Evolutionary conservation across 805 yeast species (phyloP).

Genomic region (Wickerhamomyces bisporus): DNA sequence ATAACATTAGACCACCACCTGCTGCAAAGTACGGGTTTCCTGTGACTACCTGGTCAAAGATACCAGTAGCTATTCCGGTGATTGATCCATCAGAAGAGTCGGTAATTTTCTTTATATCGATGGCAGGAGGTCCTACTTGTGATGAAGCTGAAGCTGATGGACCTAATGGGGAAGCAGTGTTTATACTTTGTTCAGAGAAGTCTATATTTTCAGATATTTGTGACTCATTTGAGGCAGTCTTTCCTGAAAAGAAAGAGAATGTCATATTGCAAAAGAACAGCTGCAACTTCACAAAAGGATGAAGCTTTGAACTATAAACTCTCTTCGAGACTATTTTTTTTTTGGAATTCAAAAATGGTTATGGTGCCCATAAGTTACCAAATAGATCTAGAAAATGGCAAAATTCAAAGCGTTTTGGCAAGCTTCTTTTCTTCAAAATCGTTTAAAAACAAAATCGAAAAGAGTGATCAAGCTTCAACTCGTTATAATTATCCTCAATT

Average conservation of each 20-base stretch:
- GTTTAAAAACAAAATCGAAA: too few relatives aligned
- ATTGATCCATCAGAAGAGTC: conserved; percentile 20
- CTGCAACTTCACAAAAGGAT: conserved; percentile 3
- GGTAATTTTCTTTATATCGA: conserved; percentile 19
- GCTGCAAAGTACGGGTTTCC: conserved; percentile 96
- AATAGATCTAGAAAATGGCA: too few relatives aligned
- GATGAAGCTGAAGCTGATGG: conserved; percentile 3
- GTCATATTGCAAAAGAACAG: conserved; percentile 4
- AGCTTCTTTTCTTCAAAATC: too few relatives aligned
- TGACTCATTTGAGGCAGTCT: not conserved
- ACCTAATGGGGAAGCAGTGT: conserved; percentile 4
- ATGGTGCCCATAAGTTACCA: too few relatives aligned
- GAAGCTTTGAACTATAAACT: not conserved
- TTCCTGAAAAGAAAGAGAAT: conserved; percentile 4
- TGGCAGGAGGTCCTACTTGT: conserved; percentile 14
- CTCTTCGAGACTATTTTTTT: too few relatives aligned
- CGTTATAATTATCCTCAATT: too few relatives aligned
- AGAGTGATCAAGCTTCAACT: too few relatives aligned
- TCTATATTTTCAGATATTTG: not conserved
- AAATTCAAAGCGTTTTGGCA: too few relatives aligned
- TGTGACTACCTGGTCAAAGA: conserved; percentile 50
- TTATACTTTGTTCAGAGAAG: not conserved
- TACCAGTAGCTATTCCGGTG: conserved; percentile 27
- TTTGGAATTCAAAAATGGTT: too few relatives aligned
- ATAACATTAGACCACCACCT: conserved; percentile 94